phyloP scores from a whole-genome alignment of 2,329 filamentous ascomycete genomes.

The Biscogniauxia mediterranea region DNA sequence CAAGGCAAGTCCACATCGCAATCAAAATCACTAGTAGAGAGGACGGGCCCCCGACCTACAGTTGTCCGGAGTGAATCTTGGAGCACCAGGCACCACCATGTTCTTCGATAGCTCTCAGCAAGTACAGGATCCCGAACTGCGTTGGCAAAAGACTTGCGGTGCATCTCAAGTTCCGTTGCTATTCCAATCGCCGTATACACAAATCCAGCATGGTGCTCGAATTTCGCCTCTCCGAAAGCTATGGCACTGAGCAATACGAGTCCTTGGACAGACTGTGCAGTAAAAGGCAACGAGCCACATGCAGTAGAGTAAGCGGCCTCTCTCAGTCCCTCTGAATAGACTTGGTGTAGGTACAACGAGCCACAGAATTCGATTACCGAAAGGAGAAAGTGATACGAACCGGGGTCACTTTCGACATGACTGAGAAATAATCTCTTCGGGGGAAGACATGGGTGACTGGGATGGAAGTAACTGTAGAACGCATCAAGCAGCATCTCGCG shows the following conservation, averaged over 20 bases:
- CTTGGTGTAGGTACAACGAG: constrained; percentile 34
- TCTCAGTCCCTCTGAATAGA: constrained; percentile 32
- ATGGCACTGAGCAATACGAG: constrained; percentile 32
- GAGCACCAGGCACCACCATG: constrained; percentile 40
- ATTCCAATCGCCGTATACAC: constrained; percentile 30
- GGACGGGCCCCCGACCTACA: constrained; percentile 22
- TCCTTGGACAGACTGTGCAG: constrained; percentile 34
- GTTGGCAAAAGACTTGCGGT: constrained; percentile 33
- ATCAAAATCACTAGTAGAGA: constrained; percentile 29
- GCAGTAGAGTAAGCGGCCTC: constrained; percentile 32
- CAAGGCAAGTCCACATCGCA: constrained; percentile 38
- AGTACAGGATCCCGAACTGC: constrained; percentile 34
- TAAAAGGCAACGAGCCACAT: constrained; percentile 33
- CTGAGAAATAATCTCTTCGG: constrained; percentile 34
- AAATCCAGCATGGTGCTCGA: constrained; percentile 29
- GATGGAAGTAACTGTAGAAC: constrained; percentile 33
- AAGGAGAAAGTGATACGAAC: constrained; percentile 34
- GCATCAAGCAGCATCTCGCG: constrained; percentile 15
- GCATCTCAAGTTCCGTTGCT: constrained; percentile 35
- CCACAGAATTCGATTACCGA: constrained; percentile 38
- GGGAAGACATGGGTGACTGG: constrained; percentile 36
- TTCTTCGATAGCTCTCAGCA: constrained; percentile 41
- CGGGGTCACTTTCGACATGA: constrained; percentile 32
- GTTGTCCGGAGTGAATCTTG: constrained; percentile 25
- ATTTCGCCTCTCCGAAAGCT: constrained; percentile 31